A percentile compares a stretch with the other conserved stretches of the same genome.
These are phyloP conservation scores for Vigna mungo DNA, from an alignment of 306 rosid genomes.

Conservation along the genomic window DNA sequence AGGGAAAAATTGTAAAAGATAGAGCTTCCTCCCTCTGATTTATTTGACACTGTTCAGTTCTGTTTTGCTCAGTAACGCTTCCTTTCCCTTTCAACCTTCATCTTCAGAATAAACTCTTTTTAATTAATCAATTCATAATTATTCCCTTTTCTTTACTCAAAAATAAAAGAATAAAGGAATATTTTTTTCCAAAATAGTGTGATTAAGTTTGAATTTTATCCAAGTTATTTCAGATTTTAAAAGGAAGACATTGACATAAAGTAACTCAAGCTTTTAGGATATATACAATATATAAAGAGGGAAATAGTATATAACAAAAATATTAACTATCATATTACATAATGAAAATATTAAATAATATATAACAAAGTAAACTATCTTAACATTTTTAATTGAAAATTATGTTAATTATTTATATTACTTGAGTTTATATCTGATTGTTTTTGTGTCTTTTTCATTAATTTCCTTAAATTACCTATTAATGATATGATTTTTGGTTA, in stretches of 20 bases:
- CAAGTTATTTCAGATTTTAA: not conserved
- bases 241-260: too few relatives aligned
- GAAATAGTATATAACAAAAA: too few relatives aligned
- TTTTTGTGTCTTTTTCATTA: too few relatives aligned
- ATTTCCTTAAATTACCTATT: too few relatives aligned
- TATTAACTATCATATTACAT: too few relatives aligned
- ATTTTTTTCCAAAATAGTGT: not conserved
- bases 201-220: not conserved
- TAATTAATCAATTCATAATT: not conserved
- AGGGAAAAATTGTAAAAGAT: not conserved
- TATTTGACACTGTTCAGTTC: not conserved
- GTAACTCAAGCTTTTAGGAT: not conserved
- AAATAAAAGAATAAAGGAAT: not conserved
- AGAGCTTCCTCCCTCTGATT: slow-evolving; percentile 1
- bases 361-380: too few relatives aligned
- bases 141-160: not conserved
- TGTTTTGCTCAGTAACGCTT: not conserved
- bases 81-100: slow-evolving; percentile 15
- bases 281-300: not conserved
- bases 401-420: too few relatives aligned
- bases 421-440: too few relatives aligned
- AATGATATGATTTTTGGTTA: too few relatives aligned
- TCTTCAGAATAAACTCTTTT: not conserved
- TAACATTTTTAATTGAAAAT: too few relatives aligned
- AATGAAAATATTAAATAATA: too few relatives aligned